Base-by-base conservation (phyloP, 2,329 filamentous ascomycete species). In the Aspergillus proliferans region DNA sequence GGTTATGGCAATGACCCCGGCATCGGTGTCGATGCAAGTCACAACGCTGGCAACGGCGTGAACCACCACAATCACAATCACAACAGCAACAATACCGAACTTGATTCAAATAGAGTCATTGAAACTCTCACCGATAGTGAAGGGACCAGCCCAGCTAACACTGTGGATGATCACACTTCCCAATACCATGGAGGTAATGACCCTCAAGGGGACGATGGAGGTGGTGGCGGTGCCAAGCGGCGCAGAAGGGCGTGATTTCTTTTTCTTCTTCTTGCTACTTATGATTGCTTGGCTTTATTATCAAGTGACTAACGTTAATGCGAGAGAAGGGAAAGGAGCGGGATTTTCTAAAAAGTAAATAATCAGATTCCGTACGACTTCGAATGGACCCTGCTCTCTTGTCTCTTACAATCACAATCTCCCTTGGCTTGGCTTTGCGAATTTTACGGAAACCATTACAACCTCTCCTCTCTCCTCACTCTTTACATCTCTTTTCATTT, bases 81-180 rank as follows among this genome's bases (percentile, higher is more conserved):
- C 18, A 54, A 52, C 15, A 51, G 47, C 43, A 51, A 48, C 18
- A 52, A 50, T 42, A 53, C 55, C 26, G 53, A 49, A n/a, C 47
- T 53, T n/a, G 63, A 66, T 22, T 53, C 65, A 2, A 64, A 64
- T 8, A 58, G 64, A 4, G 66, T 71, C 14, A 63, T 73, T 22
- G 72, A 75, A 53, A 68, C 71, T 12, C 59, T 74, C 52, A 71
- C 72, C 8, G 72, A 72, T 53, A 74, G 72, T 48, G 71, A 73
- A 53, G 54, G 64, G 9, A 70, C 71, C 1, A 74, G 71, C 48
- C 72, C 72, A 8, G 60, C 65, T 15, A 64, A 62, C 22, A 63
- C 63, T 4, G 54, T 62, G 10, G 69, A 68, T 39, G 67, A 69
- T 22, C 22, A 5, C 18, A 60, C 51, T 28, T 15, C 52, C 7